These are phyloP conservation scores for Pseudogymnoascus verrucosus DNA, from an alignment of 2,329 filamentous ascomycete genomes.

Conservation along the genomic window DNA sequence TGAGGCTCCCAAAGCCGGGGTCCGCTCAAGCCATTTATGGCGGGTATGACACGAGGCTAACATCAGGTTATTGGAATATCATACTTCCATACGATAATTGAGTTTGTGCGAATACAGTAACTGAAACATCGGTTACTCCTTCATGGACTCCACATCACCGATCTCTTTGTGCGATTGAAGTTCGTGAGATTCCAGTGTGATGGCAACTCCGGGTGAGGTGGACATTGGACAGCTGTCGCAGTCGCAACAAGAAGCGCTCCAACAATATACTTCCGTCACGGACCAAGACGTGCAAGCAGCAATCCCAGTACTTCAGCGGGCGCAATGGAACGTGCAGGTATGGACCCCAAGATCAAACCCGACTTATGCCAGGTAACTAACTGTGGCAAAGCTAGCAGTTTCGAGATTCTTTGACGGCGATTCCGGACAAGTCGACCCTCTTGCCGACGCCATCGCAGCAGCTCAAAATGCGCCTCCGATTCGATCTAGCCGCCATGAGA, in stretches of 20 bases:
- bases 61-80: background rate
- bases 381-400: slow-evolving; percentile 67
- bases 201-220: slow-evolving; percentile 39
- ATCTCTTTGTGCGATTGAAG: slow-evolving; percentile 2
- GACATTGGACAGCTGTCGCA: slow-evolving; percentile 65
- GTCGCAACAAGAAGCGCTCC: slow-evolving; percentile 72
- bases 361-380: slow-evolving; percentile 18
- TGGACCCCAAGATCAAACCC: slow-evolving; percentile 13
- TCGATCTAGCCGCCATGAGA: slow-evolving; percentile 60
- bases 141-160: slow-evolving; percentile 6
- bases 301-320: slow-evolving; percentile 69
- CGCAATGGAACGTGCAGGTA: slow-evolving; percentile 94
- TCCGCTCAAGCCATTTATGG: background rate
- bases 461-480: slow-evolving; percentile 54
- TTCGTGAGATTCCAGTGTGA: slow-evolving; percentile 16
- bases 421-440: slow-evolving; percentile 56
- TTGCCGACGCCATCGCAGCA: slow-evolving; percentile 63
- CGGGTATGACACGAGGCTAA: background rate
- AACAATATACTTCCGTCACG: slow-evolving; percentile 84
- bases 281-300: slow-evolving; percentile 72
- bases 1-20: slow-evolving; percentile 6
- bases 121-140: background rate
- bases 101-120: background rate
- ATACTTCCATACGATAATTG: background rate
- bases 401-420: slow-evolving; percentile 98